Evolutionary conservation across 2,329 filamentous ascomycete species (phyloP).

Genomic region (Fonsecaea erecta): DNA sequence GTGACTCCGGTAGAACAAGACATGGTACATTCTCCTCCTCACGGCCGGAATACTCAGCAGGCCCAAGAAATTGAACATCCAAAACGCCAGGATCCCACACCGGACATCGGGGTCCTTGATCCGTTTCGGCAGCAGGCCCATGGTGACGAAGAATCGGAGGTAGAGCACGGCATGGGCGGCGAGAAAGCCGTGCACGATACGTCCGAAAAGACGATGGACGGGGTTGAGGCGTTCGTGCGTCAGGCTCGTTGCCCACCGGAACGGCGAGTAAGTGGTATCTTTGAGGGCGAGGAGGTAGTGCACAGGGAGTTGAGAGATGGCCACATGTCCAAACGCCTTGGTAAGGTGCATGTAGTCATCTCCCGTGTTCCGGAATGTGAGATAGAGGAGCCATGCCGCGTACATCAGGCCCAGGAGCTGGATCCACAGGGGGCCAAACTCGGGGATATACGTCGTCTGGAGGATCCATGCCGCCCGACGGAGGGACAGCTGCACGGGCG

Average conservation of each 20-base stretch:
- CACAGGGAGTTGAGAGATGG: slow-evolving; percentile 63
- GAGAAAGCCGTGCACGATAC: slow-evolving; percentile 59
- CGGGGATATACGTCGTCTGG: slow-evolving; percentile 25
- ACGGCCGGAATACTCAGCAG: slow-evolving; percentile 56
- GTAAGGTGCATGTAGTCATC: slow-evolving; percentile 66
- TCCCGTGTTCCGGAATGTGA: slow-evolving; percentile 31
- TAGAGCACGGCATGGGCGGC: slow-evolving; percentile 60
- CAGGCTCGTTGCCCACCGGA: slow-evolving; percentile 58
- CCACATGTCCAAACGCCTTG: slow-evolving; percentile 65
- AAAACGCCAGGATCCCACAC: slow-evolving; percentile 57
- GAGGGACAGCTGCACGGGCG: slow-evolving; percentile 4
- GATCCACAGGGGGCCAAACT: slow-evolving; percentile 34
- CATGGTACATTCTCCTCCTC: slow-evolving; percentile 53
- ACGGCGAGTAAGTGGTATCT: slow-evolving; percentile 43
- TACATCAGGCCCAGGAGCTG: slow-evolving; percentile 33
- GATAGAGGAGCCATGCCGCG: slow-evolving; percentile 32
- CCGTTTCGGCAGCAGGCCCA: slow-evolving; percentile 57
- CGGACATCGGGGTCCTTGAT: slow-evolving; percentile 63
- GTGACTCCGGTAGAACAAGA: slow-evolving; percentile 61
- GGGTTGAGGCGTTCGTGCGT: slow-evolving; percentile 62
- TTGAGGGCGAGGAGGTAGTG: slow-evolving; percentile 60
- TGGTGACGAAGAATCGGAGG: slow-evolving; percentile 60
- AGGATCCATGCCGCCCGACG: slow-evolving; percentile 32
- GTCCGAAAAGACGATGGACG: slow-evolving; percentile 63
- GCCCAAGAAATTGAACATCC: slow-evolving; percentile 51